Base-by-base conservation (phyloP, 805 yeast genomes). In the Candida alai region DNA sequence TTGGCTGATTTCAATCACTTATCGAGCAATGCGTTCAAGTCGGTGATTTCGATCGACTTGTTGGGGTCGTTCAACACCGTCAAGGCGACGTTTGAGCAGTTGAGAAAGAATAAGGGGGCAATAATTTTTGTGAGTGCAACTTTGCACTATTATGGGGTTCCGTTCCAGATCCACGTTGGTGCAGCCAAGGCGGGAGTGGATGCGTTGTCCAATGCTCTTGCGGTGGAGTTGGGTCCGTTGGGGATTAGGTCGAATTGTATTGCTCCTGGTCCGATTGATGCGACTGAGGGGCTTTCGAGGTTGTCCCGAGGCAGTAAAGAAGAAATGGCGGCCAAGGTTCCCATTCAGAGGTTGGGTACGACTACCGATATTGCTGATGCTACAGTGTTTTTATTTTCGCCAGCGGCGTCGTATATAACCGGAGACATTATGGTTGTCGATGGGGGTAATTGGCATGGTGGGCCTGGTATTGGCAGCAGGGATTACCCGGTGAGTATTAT, bases 141-240 rank as follows among this genome's bases (percentile, higher is more conserved):
- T 1, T 55, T 65, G 35, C 72, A 66, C 44, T 62, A 63, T 48
- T 66, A 63, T 42, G 72, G 70, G 5, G 55, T 66, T 19, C 70
- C 70, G 3, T 62, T 66, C 61, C 97, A 89, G 60, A 53, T 78
- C 10, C 97, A 89, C 51, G 96, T 88, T 3, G 82, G 87, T 4
- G 96, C 97, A 0, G 97, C 97, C 3, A 89, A 88, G 59, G 95
- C 97, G 2, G 97, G 96, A n/a, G 74, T 89, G 19, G 97, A 89
- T 55, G 93, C 96, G 2, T 66, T 89, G 23, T 77, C 87, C 13
- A 79, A 81, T 44, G 81, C 87, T 1, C 58, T 88, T 37, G 95
- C 96, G 1, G 90, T 87, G 5, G 97, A 89, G 58, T 68, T 86
- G 36, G 97, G 96, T 1, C 95, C 96, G 2, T 56, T 85, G 39